Evolutionary conservation across 805 yeast species (phyloP).

Genomic region (Teunomyces kruisii): DNA sequence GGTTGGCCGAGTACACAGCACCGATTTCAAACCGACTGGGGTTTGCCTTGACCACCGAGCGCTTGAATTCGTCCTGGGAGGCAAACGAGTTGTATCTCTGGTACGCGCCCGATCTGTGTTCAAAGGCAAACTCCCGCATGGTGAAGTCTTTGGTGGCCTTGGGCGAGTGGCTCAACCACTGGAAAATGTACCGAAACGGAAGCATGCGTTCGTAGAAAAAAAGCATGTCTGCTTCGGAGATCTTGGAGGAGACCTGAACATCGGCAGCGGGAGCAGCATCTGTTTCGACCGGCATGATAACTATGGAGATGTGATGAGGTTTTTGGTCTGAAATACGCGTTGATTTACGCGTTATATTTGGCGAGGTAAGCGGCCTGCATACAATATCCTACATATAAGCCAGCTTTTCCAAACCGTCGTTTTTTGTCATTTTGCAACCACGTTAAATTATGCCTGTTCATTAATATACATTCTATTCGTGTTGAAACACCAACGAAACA

Average conservation of each 20-base stretch:
- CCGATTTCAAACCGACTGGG: constrained; percentile 96
- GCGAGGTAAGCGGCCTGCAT: not conserved
- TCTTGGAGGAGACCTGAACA: constrained; percentile 15
- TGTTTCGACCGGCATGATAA: not conserved
- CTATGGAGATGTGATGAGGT: no score
- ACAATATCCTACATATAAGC: not conserved
- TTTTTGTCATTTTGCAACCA: not conserved
- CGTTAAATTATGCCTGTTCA: not conserved
- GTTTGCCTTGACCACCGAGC: constrained; percentile 66
- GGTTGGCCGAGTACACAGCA: constrained; percentile 84
- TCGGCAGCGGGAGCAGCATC: not conserved
- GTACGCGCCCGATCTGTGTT: constrained; percentile 82
- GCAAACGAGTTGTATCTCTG: constrained; percentile 82
- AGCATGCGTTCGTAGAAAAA: constrained; percentile 68
- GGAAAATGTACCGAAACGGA: constrained; percentile 78
- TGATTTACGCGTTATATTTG: not conserved
- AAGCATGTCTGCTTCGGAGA: constrained; percentile 63
- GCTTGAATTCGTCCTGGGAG: constrained; percentile 68
- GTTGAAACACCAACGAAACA: constrained; percentile 70
- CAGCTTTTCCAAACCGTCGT: no score
- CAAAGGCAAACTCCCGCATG: constrained; percentile 92
- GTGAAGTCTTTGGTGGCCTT: constrained; percentile 74
- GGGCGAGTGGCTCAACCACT: constrained; percentile 87
- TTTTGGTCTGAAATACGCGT: not conserved
- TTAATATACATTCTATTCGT: constrained; percentile 9